Conservation (phyloP, 768 basidiomycete species). For the Lactarius deliciosus region DNA sequence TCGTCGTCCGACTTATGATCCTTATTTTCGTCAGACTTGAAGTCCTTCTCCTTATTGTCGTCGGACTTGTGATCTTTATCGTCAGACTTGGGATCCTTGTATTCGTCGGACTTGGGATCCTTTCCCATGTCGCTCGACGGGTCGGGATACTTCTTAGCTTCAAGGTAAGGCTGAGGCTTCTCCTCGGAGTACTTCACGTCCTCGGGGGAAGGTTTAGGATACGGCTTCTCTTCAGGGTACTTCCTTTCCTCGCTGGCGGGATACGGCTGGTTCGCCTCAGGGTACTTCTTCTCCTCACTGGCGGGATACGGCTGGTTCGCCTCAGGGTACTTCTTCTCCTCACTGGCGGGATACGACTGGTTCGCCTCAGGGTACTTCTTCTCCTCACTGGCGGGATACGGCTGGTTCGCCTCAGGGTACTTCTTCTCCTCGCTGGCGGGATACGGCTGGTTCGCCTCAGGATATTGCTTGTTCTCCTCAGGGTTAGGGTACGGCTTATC, state of each 20-base stretch:
- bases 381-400: no score
- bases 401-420: no score
- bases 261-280: no score
- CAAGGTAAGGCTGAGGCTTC: neutral
- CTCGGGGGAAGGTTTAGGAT: neutral
- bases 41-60: neutral
- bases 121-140: neutral
- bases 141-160: neutral
- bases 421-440: no score
- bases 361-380: neutral
- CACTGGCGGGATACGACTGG: neutral
- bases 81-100: neutral
- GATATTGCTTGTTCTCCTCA: no score
- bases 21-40: neutral
- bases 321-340: no score
- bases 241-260: no score
- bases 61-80: neutral
- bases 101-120: neutral
- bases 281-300: no score
- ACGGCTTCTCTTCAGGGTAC: neutral
- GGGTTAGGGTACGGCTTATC: neutral
- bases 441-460: no score
- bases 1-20: neutral
- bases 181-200: neutral
- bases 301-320: no score